A percentile compares a stretch with the other conserved stretches of the same genome.
Conservation (phyloP, 1,139 yeast species). For the Sugiyamaella neomexicana region DNA sequence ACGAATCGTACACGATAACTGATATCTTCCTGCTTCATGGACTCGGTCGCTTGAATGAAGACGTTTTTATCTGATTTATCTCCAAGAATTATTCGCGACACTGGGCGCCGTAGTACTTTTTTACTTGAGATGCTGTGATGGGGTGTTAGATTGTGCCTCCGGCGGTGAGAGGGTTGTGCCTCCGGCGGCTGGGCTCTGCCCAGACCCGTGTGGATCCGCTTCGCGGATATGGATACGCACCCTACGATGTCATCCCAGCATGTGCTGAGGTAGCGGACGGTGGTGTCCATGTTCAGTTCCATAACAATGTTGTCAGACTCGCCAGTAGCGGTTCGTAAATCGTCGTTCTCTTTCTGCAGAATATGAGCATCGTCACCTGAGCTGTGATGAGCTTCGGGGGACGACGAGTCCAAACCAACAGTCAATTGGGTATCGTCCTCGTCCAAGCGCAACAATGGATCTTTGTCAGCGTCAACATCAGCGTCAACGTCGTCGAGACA, state of each 20-base stretch:
- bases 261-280: constrained; percentile 67
- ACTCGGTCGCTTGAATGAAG: constrained; percentile 66
- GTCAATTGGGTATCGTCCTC: not conserved
- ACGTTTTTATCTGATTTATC: constrained; percentile 63
- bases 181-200: constrained; percentile 6
- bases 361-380: constrained; percentile 14
- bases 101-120: constrained; percentile 58
- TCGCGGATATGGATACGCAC: constrained; percentile 24
- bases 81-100: constrained; percentile 68
- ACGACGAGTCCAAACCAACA: not conserved
- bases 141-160: no score
- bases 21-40: constrained; percentile 71
- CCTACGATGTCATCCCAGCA: constrained; percentile 73
- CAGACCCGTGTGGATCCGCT: not conserved
- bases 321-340: constrained; percentile 52
- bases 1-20: constrained; percentile 76
- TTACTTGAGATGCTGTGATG: constrained; percentile 56
- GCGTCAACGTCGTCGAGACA: not conserved
- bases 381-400: constrained; percentile 11
- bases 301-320: constrained; percentile 78
- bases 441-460: not conserved
- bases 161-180: no score
- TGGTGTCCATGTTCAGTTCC: constrained; percentile 80
- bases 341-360: constrained; percentile 32
- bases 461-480: not conserved